Evolutionary conservation across 306 rosid genomes (phyloP).

Genomic region (Castanea mollissima): DNA sequence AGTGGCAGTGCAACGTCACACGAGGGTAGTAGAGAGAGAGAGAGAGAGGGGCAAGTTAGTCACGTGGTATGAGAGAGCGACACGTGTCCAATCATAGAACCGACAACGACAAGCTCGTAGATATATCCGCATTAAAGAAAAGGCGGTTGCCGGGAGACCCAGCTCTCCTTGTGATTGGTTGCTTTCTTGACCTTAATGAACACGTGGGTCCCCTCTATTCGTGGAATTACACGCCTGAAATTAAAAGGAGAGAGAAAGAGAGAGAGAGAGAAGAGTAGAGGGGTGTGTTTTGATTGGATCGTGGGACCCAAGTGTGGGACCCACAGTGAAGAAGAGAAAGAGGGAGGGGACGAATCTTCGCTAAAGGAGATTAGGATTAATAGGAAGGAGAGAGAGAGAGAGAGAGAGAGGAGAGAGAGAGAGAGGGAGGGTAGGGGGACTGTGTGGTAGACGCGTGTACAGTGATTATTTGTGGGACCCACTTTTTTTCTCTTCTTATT

Average conservation of each 20-base stretch:
- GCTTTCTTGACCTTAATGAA: slow-evolving; percentile 55
- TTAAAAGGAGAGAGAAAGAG: neutral
- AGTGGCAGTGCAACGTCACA: neutral
- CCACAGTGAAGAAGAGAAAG: neutral
- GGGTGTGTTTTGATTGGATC: slow-evolving; percentile 18
- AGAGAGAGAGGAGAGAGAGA: too few relatives aligned
- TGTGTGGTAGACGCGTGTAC: slow-evolving; percentile 57
- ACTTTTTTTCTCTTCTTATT: too few relatives aligned
- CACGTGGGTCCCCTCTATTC: slow-evolving; percentile 65
- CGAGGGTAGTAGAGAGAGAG: neutral
- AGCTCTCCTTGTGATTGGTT: slow-evolving; percentile 55
- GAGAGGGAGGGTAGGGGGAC: slow-evolving; percentile 5
- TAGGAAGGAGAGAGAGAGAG: too few relatives aligned
- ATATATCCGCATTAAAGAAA: slow-evolving; percentile 62
- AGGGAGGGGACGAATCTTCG: slow-evolving; percentile 44
- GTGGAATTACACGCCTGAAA: slow-evolving; percentile 50
- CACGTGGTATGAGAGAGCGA: slow-evolving; percentile 6
- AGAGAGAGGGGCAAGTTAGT: slow-evolving; percentile 29
- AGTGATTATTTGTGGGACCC: slow-evolving; percentile 18
- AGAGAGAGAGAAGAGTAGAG: neutral
- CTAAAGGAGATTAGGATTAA: slow-evolving; percentile 26
- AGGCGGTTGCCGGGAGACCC: slow-evolving; percentile 48
- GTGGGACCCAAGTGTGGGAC: slow-evolving; percentile 29
- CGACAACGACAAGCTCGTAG: slow-evolving; percentile 65
- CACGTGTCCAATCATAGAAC: slow-evolving; percentile 57